Evolutionary conservation across 1,284 basidiomycete species (phyloP).

Genomic region (Cryptococcus amylolentus): DNA sequence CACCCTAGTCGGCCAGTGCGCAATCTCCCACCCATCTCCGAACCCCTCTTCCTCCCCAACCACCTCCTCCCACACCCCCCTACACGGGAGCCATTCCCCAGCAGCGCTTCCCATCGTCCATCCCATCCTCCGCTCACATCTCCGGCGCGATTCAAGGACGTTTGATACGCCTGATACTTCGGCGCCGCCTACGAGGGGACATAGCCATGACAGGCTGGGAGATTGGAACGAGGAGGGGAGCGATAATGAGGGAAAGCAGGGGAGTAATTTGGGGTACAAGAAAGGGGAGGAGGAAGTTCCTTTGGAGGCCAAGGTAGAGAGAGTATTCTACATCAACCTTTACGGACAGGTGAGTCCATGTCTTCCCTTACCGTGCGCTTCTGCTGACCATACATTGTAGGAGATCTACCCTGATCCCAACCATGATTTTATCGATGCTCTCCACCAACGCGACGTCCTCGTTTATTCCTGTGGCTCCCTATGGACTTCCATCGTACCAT

Average conservation of each 20-base stretch:
- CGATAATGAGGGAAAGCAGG: constrained; percentile 48
- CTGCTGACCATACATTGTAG: constrained; percentile 19
- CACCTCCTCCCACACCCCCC: constrained; percentile 10
- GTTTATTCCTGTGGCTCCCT: constrained; percentile 90
- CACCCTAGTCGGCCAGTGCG: constrained; percentile 87
- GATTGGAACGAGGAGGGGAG: constrained; percentile 53
- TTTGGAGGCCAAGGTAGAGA: constrained; percentile 63
- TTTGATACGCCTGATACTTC: constrained; percentile 43
- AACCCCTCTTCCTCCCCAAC: constrained; percentile 47
- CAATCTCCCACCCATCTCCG: constrained; percentile 80
- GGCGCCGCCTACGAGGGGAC: constrained; percentile 12
- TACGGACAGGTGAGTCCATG: constrained; percentile 62
- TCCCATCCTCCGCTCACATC: constrained; percentile 5
- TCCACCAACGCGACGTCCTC: constrained; percentile 65
- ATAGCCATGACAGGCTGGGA: constrained; percentile 6
- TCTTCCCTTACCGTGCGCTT: background rate
- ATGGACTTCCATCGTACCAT: constrained; percentile 93
- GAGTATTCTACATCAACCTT: constrained; percentile 85
- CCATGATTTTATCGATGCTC: constrained; percentile 67
- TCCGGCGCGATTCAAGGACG: constrained; percentile 43
- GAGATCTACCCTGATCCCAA: constrained; percentile 88
- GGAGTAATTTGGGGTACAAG: constrained; percentile 45
- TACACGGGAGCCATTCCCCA: constrained; percentile 1
- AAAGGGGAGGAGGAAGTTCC: constrained; percentile 56
- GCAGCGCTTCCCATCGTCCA: constrained; percentile 28